Evolutionary conservation across 768 basidiomycete genomes (phyloP), one percentile per base, ranked within the genome.

Genomic region (Phanerochaete sordida): DNA sequence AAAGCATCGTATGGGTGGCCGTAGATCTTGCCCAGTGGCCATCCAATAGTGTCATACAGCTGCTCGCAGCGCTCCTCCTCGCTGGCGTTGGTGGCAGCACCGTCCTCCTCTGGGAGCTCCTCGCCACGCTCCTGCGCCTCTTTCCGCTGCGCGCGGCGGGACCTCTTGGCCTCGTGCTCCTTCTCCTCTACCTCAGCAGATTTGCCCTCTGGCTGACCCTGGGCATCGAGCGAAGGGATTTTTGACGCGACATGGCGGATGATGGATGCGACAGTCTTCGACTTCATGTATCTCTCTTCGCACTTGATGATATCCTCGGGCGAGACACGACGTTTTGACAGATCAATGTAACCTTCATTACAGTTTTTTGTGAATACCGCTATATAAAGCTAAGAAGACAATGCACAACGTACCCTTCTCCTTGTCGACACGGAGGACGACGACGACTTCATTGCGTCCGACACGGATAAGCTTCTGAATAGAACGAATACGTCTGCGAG

Each of bases 271-370:
- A 98, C 95, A 1, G 93, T 87, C 77, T 97, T 97, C 16, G 93
- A 95, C 76, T 99, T 99, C 84, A 96, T 94, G 75, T 93, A 99
- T 45, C 93, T 87, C 68, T 98, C 96, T 73, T 98, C 96, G 76
- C 97, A 98, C 76, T 97, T 97, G n/a, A 88, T 86, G 70, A 99
- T 96, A 71, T 98, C 97, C 72, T 99, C 97, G 2, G 96, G 90
- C 2, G 95, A 97, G 3, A 99, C 97, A 66, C 96, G 90, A 62
- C 97, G 87, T 80, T 99, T 99, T 51, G 95, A 98, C 26, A 98
- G 82, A 83, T 99, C 97, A 71, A 99, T 99, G 76, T 99, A 98
- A 11, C 96, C 95, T 96, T n/a, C n/a, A n/a, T n/a, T n/a, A n/a
- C n/a, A n/a, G n/a, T n/a, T n/a, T n/a, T n/a, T n/a, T n/a, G 19